phyloP scores from a whole-genome alignment of 2,329 filamentous ascomycete species.

The Septoria linicola region DNA sequence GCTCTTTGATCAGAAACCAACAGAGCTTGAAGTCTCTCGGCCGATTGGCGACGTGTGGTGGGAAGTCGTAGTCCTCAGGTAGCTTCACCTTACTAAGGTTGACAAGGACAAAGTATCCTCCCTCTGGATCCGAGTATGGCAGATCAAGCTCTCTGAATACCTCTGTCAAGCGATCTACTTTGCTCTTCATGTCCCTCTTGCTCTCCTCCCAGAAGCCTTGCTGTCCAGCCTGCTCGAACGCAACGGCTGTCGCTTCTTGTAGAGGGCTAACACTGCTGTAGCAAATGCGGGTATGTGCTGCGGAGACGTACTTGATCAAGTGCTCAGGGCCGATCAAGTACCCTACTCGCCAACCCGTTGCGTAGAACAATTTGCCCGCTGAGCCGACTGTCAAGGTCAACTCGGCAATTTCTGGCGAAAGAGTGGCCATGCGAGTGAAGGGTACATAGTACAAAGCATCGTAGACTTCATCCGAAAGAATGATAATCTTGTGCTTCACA shows the following conservation, averaged over 20 bases:
- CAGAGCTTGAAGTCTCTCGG: constrained; percentile 91
- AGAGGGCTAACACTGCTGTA: constrained; percentile 90
- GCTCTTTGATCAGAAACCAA: constrained; percentile 96
- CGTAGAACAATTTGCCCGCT: constrained; percentile 97
- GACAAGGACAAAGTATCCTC: constrained; percentile 94
- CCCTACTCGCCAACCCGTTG: constrained; percentile 93
- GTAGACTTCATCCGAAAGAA: constrained; percentile 67
- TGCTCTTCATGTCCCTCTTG: constrained; percentile 82
- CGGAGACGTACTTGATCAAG: constrained; percentile 85
- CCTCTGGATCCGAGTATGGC: constrained; percentile 84
- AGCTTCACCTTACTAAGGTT: constrained; percentile 88
- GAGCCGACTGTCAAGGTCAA: constrained; percentile 92
- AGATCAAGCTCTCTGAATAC: constrained; percentile 51
- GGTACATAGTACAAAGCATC: constrained; percentile 93
- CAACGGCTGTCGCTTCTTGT: constrained; percentile 90
- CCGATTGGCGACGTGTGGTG: constrained; percentile 78
- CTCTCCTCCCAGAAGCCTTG: constrained; percentile 85
- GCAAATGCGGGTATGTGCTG: constrained; percentile 93
- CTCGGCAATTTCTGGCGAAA: constrained; percentile 84
- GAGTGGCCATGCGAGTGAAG: constrained; percentile 86
- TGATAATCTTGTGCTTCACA: constrained; percentile 90
- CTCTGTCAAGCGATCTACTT: constrained; percentile 82
- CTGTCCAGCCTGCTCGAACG: constrained; percentile 84
- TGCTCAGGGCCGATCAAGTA: constrained; percentile 90
- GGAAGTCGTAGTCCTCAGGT: constrained; percentile 82